Conservation (phyloP, 495 filamentous ascomycete species). For the Aspergillus bridgeri region DNA sequence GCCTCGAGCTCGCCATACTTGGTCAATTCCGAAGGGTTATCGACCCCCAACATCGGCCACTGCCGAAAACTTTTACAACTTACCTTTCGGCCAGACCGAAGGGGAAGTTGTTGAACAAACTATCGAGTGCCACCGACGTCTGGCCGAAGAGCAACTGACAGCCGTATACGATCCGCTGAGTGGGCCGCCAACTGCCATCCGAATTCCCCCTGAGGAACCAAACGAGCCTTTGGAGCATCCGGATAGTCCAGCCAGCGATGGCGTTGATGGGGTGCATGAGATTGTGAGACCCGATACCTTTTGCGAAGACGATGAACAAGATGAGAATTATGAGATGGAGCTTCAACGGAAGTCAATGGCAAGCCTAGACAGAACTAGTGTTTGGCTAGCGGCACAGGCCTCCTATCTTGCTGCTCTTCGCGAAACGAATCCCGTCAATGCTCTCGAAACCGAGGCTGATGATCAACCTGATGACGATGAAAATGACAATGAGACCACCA, state of each 20-base stretch:
- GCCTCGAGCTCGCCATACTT: slow-evolving; percentile 69
- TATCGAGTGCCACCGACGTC: slow-evolving; percentile 55
- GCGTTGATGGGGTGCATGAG: slow-evolving; percentile 34
- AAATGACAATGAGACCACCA: slow-evolving; percentile 11
- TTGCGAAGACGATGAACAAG: slow-evolving; percentile 58
- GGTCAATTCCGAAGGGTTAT: slow-evolving; percentile 50
- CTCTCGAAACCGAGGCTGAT: slow-evolving; percentile 31
- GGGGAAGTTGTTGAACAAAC: slow-evolving; percentile 62
- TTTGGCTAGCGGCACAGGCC: slow-evolving; percentile 80
- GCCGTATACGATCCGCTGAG: slow-evolving; percentile 43
- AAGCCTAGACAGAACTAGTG: slow-evolving; percentile 72
- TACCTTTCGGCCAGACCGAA: slow-evolving; percentile 60
- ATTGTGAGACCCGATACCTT: slow-evolving; percentile 24
- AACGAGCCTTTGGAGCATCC: slow-evolving; percentile 19
- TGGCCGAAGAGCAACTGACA: slow-evolving; percentile 43
- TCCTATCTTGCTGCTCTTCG: slow-evolving; percentile 69
- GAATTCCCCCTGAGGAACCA: slow-evolving; percentile 28
- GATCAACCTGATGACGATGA: slow-evolving; percentile 15
- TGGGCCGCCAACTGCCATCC: slow-evolving; percentile 65
- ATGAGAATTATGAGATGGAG: slow-evolving; percentile 63
- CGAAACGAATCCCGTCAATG: slow-evolving; percentile 57
- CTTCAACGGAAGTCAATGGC: slow-evolving; percentile 61
- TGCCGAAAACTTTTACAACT: slow-evolving; percentile 79
- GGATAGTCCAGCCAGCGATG: slow-evolving; percentile 31
- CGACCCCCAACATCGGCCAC: slow-evolving; percentile 72